Evolutionary conservation across 192 early-diverging fungal species (phyloP).

Genomic region (Oehlia diaphana): DNA sequence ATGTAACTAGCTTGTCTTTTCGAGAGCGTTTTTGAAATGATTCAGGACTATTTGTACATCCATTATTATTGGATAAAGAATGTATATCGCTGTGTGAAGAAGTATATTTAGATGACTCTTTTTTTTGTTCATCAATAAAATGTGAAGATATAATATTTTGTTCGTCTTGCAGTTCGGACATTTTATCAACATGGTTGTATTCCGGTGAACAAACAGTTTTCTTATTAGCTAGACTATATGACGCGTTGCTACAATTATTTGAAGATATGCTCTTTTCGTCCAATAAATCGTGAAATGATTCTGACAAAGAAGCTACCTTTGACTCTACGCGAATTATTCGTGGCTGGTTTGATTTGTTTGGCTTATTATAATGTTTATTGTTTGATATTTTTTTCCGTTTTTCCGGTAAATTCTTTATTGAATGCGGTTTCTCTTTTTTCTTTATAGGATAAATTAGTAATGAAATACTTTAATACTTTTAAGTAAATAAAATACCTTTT

Average conservation of each 20-base stretch:
- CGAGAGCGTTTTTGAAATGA: background rate
- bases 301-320: background rate
- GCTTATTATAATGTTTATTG: background rate
- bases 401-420: background rate
- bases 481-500: background rate
- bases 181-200: too few relatives aligned
- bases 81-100: background rate
- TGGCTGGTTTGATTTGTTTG: background rate
- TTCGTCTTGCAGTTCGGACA: background rate
- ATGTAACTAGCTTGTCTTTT: too few relatives aligned
- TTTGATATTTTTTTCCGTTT: background rate
- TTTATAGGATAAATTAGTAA: background rate
- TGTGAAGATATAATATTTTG: background rate
- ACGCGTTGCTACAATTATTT: background rate
- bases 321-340: background rate
- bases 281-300: background rate
- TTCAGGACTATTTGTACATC: background rate
- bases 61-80: background rate
- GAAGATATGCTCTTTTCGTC: background rate
- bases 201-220: too few relatives aligned
- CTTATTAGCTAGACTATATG: too few relatives aligned
- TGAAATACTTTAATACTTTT: background rate
- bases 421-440: background rate
- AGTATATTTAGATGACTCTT: background rate
- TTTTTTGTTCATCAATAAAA: background rate